Percentiles rank a stretch among this genome's conserved stretches.
These are phyloP conservation scores for Picea engelmannii DNA, from an alignment of 83 land plant genomes.

Conservation along the genomic window DNA sequence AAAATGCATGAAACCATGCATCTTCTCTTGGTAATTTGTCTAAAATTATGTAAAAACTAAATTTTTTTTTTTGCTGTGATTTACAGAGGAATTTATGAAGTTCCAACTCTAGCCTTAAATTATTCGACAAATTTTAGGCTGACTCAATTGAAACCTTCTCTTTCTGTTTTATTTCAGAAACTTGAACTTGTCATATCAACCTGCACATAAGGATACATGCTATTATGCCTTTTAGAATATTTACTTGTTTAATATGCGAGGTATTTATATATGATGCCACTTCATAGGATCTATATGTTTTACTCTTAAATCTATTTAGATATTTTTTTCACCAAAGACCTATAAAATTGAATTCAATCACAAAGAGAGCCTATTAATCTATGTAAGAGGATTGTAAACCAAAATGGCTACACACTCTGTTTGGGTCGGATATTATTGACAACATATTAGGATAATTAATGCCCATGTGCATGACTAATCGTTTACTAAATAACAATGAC, in stretches of 20 bases:
- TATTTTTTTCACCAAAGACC: background rate
- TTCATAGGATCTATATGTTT: background rate
- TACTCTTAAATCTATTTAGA: background rate
- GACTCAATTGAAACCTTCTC: conserved; percentile 20
- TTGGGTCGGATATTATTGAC: background rate
- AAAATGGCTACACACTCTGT: background rate
- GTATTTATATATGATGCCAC: too few species aligned
- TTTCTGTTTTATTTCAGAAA: conserved; percentile 60
- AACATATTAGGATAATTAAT: background rate
- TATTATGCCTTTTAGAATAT: background rate
- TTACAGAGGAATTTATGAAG: too few species aligned
- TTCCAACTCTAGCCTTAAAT: too few species aligned
- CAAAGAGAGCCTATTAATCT: background rate
- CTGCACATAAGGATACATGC: conserved; percentile 22
- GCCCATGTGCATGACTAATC: background rate
- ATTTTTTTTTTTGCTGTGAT: too few species aligned
- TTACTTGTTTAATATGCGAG: background rate
- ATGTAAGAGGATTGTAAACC: background rate
- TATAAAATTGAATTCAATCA: background rate
- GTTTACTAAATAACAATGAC: background rate
- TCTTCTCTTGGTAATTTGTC: too few species aligned
- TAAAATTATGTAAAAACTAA: too few species aligned
- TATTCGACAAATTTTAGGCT: too few species aligned
- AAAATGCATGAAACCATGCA: too few species aligned
- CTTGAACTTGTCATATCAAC: conserved; percentile 30